Percentiles rank a stretch among this genome's conserved stretches.
Evolutionary conservation across 805 yeast genomes (phyloP).

Genomic region (Teunomyces atbi): DNA sequence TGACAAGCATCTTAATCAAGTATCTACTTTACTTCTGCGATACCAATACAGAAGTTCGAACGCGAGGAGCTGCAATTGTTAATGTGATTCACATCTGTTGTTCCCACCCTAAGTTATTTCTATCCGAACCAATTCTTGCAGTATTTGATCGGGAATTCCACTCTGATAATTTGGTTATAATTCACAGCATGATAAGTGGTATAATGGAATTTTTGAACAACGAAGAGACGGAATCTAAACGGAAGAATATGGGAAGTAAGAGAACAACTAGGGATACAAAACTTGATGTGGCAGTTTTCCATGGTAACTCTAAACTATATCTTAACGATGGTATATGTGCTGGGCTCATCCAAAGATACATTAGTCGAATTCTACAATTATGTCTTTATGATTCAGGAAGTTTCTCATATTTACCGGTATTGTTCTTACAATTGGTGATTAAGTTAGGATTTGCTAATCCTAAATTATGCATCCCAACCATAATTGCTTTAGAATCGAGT

Average conservation of each 20-base stretch:
- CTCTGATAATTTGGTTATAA: constrained; percentile 36
- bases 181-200: constrained; percentile 54
- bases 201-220: constrained; percentile 54
- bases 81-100: constrained; percentile 60
- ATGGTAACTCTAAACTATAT: constrained; percentile 48
- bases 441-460: constrained; percentile 76
- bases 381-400: constrained; percentile 48
- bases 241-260: constrained; percentile 38
- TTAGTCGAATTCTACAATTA: constrained; percentile 45
- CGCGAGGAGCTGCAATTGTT: constrained; percentile 53
- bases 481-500: constrained; percentile 68
- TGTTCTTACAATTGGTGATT: constrained; percentile 54
- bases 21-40: constrained; percentile 56
- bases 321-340: constrained; percentile 72
- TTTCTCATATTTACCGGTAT: constrained; percentile 50
- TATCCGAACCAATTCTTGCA: constrained; percentile 51
- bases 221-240: constrained; percentile 51
- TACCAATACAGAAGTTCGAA: constrained; percentile 21
- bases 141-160: constrained; percentile 53
- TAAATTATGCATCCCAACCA: constrained; percentile 61
- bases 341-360: constrained; percentile 64
- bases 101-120: constrained; percentile 63
- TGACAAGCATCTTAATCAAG: constrained; percentile 57
- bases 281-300: constrained; percentile 51
- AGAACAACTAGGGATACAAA: constrained; percentile 31